Evolutionary conservation across 169 alveolate species (phyloP), one percentile per base, ranked within the genome.

Genomic region (Sarcocystis neurona): DNA sequence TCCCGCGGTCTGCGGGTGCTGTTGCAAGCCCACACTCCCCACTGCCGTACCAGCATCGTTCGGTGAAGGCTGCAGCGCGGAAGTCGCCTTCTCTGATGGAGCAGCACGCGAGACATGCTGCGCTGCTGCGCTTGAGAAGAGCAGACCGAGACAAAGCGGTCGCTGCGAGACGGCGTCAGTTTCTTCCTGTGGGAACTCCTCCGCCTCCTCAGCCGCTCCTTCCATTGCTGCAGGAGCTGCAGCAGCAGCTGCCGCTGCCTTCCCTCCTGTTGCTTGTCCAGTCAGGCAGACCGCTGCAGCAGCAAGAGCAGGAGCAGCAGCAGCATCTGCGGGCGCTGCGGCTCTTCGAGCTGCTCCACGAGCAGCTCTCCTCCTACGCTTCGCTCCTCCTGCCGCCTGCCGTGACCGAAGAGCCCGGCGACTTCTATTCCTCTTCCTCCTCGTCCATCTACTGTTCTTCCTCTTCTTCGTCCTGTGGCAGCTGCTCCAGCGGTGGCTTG

Each of bases 71-170:
- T n/a, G n/a, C n/a, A n/a, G n/a, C 82, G 10, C 82, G 82, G 32
- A 47, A 47, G 82, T 23, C 58, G 4, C 39, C 56, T 6, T 72
- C 82, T n/a, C 23, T 53, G 56, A 27, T 43, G 12, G 56, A 72
- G 39, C 82, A 72, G 23, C 34, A 30, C n/a, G 34, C 82, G 10
- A n/a, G 82, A 18, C 82, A 72, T 32, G 6, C 82, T 0, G 46
- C 30, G 18, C 82, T 72, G 1, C 56, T 72, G 58, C 82, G 82
- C 12, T 10, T 72, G 47, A 47, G 82, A 8, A 47, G 82, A 20
- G 34, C 82, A 6, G 82, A 72, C 56, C 82, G 82, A 30, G 82
- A 72, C 20, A 72, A 72, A 56, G 82, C 82, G 0, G 82, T 72
- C 32, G 82, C 82, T 48, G 34, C 82, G 1, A 47, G 82, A 3